These are phyloP conservation scores for Leucosporidium creatinivorum DNA, from an alignment of 768 basidiomycete genomes.

Conservation along the genomic window DNA sequence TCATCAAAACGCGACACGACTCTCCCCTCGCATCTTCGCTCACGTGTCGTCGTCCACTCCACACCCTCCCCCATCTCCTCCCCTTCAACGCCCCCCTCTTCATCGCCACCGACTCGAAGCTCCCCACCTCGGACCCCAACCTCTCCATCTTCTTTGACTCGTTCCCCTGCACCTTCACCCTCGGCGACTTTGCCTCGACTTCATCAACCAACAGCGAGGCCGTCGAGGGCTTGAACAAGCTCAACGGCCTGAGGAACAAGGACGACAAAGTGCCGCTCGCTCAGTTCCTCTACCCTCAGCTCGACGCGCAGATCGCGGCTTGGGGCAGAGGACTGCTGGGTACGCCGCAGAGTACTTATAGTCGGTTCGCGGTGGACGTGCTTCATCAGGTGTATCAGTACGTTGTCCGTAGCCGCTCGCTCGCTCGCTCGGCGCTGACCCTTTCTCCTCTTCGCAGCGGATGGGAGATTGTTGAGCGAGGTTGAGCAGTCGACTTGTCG, in stretches of 20 bases:
- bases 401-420: not conserved
- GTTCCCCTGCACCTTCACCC: conserved; percentile 60
- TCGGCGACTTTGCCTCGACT: conserved; percentile 49
- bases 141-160: conserved; percentile 49
- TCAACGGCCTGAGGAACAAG: conserved; percentile 46
- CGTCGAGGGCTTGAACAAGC: conserved; percentile 30
- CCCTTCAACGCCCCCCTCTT: conserved; percentile 57
- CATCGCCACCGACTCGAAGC: conserved; percentile 56
- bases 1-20: conserved; percentile 37
- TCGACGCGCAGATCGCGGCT: conserved; percentile 65
- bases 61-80: conserved; percentile 41
- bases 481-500: conserved; percentile 32
- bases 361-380: conserved; percentile 59
- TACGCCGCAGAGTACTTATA: conserved; percentile 70
- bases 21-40: conserved; percentile 38
- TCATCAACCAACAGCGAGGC: conserved; percentile 13
- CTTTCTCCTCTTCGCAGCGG: conserved; percentile 34
- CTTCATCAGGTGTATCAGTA: conserved; percentile 57
- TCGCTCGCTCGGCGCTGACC: not conserved
- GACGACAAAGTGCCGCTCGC: conserved; percentile 51
- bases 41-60: conserved; percentile 46
- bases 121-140: conserved; percentile 45
- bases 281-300: conserved; percentile 53
- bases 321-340: conserved; percentile 56
- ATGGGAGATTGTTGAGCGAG: conserved; percentile 50